Base-by-base conservation (phyloP, 768 basidiomycete genomes). In the Boletus fagicola region DNA sequence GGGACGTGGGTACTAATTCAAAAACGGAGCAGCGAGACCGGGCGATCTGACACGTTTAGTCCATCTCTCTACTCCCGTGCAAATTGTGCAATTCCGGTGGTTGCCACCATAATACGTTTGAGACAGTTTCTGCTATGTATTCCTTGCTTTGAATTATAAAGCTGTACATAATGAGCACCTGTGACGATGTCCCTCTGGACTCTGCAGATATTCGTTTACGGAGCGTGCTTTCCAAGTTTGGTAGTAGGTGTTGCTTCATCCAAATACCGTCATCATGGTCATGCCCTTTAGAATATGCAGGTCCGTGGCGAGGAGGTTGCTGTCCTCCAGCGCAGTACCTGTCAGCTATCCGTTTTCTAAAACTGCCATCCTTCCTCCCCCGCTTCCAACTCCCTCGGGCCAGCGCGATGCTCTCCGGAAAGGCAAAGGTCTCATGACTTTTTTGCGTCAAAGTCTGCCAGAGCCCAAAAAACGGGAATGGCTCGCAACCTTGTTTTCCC, bases 341-440 rank as follows among this genome's bases (percentile, higher is more conserved):
- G 42, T 56, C 11, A 43, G 52, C 18, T 93, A 93, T 67, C 86
- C 89, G 24, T 94, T 90, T 75, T 89, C 91, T 30, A 87, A 82
- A 67, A 78, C 77, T 12, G 89, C 83, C 33, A 76, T 87, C 35
- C 74, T 83, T 31, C 80, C 78, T 20, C 74, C 82, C 0, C 69
- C 77, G 28, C 77, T 82, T 10, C 66, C 76, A 47, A 65, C 75
- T 39, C 65, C 76, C 26, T 49, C 62, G 10, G 49, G 40, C 36
- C 76, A 81, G 15, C 69, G 79, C 13, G 75, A 74, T 42, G 70
- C 78, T 35, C 78, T 90, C 20, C 78, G 76, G 22, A 65, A 80
- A 58, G 92, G 92, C 70, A 88, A 85, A 74, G 90, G 90, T 42
- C 78, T 94, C 52, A 90, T 94, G 87, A 75, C 81, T 33, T 81